These are phyloP conservation scores for Dimocarpus longan DNA, from an alignment of 345 rosid genomes.

Conservation along the genomic window DNA sequence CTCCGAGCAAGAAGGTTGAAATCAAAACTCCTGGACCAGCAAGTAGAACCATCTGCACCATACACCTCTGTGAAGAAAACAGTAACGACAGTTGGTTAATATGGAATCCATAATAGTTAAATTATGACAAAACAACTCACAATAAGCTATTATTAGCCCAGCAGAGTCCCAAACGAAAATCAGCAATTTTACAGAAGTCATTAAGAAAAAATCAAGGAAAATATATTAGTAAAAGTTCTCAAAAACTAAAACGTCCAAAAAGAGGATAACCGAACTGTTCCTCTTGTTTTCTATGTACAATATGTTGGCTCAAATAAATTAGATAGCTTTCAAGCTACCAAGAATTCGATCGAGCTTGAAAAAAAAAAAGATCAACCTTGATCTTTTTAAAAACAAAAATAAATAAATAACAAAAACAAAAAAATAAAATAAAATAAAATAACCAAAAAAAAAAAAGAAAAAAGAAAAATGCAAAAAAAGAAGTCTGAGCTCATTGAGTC, in stretches of 20 bases:
- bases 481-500: no score
- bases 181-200: no score
- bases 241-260: not conserved
- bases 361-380: not conserved
- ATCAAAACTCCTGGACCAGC: conserved; percentile 97
- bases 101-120: not conserved
- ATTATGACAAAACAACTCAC: not conserved
- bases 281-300: not conserved
- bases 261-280: not conserved
- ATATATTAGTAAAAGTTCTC: not conserved
- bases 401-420: not conserved
- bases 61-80: conserved; percentile 62
- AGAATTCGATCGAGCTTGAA: not conserved
- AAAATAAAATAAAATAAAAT: no score
- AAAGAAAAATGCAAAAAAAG: no score
- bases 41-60: conserved; percentile 87
- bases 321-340: not conserved
- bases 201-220: no score
- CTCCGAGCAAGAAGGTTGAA: conserved; percentile 78
- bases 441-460: no score
- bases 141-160: not conserved
- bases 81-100: not conserved
- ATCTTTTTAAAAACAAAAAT: no score
- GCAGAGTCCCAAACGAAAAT: no score
- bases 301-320: no score